Evolutionary conservation across 768 basidiomycete genomes (phyloP), one percentile per base, ranked within the genome.

Genomic region (Tricholoma sp.): DNA sequence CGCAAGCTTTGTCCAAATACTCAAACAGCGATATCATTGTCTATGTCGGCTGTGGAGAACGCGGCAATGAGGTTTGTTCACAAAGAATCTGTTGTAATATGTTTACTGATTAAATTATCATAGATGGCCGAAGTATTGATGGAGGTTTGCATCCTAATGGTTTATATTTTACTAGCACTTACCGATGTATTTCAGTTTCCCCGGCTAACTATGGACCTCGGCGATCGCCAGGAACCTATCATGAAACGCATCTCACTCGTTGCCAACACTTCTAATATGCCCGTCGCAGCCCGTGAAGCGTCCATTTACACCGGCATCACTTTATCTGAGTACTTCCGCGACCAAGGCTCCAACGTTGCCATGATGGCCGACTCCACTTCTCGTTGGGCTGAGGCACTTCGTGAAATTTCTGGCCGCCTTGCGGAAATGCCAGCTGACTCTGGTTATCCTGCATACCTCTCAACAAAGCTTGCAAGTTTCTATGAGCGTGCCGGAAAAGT

Each of bases 401-500:
- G 97, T 78, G 97, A 99, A 81, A 98, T 99, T 61, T 98, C 95
- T 20, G 97, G 97, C 74, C 95, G 97, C 74, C 73, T 99, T 59
- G 97, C 97, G 37, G 97, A 99, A 75, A 99, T 99, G 97, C 97
- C 97, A 50, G 97, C 97, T 31, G 97, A 98, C 71, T 98, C 97
- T 39, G 97, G 97, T 56, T 99, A 99, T 74, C 97, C 97, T 50
- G 97, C 97, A 3, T 98, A 98, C 72, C 85, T 98, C 58, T 77
- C 88, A 59, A 96, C 97, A 32, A 98, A 98, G 74, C 77, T 98
- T 34, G 97, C 97, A 18, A 85, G 90, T 65, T 99, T 99, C 82
- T 99, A 99, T 73, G 97, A 99, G 72, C 90, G 97, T 63, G 95
- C 97, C 10, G 97, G 97, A 31, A 98, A 96, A 71, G 96, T 97